Evolutionary conservation across 2,329 filamentous ascomycete species (phyloP).

Genomic region (Arthrobotrys conoides): DNA sequence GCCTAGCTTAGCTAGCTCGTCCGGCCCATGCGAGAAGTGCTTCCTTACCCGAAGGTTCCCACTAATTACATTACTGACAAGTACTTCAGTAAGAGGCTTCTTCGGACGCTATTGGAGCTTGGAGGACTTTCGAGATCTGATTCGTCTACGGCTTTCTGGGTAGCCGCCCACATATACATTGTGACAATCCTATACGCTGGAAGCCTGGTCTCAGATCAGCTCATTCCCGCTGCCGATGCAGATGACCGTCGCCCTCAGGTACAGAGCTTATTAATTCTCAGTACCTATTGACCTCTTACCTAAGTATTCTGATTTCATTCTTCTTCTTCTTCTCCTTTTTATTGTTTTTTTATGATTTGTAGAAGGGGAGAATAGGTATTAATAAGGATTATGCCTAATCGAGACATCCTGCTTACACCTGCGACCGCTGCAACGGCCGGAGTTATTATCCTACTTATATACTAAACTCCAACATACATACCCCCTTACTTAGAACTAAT

Average conservation of each 20-base stretch:
- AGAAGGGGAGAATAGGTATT: too few species aligned
- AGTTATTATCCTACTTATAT: constrained; percentile 17
- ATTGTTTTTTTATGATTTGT: too few species aligned
- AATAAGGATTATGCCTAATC: constrained; percentile 41
- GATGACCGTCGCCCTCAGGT: constrained; percentile 40
- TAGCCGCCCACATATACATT: constrained; percentile 60
- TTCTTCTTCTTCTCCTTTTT: neutral
- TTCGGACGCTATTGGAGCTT: constrained; percentile 59
- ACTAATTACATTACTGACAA: too few species aligned
- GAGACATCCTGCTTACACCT: constrained; percentile 13
- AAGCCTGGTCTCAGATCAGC: constrained; percentile 59
- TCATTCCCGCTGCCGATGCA: constrained; percentile 58
- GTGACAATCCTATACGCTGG: too few species aligned
- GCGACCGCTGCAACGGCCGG: constrained; percentile 34
- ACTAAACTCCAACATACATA: neutral
- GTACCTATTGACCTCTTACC: too few species aligned
- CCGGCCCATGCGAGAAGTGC: constrained; percentile 47
- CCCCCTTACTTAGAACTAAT: too few species aligned
- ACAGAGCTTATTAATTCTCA: neutral
- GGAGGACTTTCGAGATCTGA: constrained; percentile 44
- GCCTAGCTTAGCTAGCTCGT: constrained; percentile 34
- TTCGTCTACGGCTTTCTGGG: constrained; percentile 49
- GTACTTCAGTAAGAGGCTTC: constrained; percentile 51
- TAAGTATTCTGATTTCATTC: neutral
- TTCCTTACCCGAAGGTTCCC: constrained; percentile 59